A percentile compares a stretch with the other conserved stretches of the same genome.
Evolutionary conservation across 2,329 filamentous ascomycete genomes (phyloP).

Genomic region (Periconia sp.): DNA sequence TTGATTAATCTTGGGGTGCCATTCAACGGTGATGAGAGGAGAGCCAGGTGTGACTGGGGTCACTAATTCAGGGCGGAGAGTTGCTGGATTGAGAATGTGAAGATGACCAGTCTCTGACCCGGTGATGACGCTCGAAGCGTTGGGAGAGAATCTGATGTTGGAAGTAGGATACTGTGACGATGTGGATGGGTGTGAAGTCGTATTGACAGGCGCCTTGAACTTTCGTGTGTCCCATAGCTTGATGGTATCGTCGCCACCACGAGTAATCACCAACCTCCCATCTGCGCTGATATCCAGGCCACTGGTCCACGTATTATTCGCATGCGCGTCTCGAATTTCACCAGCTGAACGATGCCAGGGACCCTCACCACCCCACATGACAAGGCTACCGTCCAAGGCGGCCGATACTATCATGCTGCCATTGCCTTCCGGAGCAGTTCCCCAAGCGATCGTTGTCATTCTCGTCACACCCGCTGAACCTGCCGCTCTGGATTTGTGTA

Average conservation of each 20-base stretch:
- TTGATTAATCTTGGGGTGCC: conserved; percentile 95
- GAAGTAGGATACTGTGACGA: conserved; percentile 80
- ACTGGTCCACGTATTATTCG: conserved; percentile 82
- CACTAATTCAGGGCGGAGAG: conserved; percentile 78
- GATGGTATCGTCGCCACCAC: conserved; percentile 88
- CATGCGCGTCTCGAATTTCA: conserved; percentile 83
- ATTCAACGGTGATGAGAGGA: conserved; percentile 79
- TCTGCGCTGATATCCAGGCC: conserved; percentile 89
- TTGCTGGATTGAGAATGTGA: conserved; percentile 91
- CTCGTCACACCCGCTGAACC: conserved; percentile 87
- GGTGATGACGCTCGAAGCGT: conserved; percentile 80
- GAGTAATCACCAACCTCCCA: conserved; percentile 84
- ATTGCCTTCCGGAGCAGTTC: conserved; percentile 71
- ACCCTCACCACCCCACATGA: conserved; percentile 90
- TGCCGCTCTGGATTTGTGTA: conserved; percentile 89
- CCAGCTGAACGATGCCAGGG: conserved; percentile 80
- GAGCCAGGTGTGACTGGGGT: conserved; percentile 87
- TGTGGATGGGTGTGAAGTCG: conserved; percentile 76
- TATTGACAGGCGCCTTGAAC: conserved; percentile 86
- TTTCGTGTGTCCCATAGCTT: conserved; percentile 98
- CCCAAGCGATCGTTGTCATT: conserved; percentile 93
- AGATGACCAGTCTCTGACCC: conserved; percentile 84
- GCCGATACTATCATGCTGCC: conserved; percentile 78
- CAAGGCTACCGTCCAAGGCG: conserved; percentile 83
- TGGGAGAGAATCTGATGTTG: conserved; percentile 88